Conservation (phyloP, 805 yeast species). For the Hyphopichia homilentoma region DNA sequence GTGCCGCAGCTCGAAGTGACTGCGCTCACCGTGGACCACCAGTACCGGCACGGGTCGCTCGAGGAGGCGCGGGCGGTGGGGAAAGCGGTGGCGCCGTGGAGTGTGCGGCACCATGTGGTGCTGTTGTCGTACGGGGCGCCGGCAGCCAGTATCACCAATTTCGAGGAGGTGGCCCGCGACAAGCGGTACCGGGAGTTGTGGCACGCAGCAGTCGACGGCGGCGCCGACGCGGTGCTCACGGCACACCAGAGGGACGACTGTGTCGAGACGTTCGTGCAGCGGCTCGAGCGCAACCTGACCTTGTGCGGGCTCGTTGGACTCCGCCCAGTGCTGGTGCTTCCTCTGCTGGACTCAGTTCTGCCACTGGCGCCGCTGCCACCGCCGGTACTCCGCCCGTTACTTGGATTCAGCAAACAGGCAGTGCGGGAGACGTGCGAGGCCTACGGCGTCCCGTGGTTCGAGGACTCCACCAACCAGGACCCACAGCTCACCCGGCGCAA, state of each 20-base stretch:
- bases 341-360: too few relatives aligned
- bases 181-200: conserved; percentile 47
- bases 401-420: conserved; percentile 40
- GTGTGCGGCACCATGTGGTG: conserved; percentile 28
- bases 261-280: conserved; percentile 60
- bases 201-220: conserved; percentile 32
- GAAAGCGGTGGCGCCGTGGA: conserved; percentile 27
- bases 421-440: conserved; percentile 44
- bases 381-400: conserved; percentile 46
- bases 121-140: conserved; percentile 18
- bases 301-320: conserved; percentile 60
- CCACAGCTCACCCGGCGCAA: conserved; percentile 56
- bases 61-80: conserved; percentile 48
- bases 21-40: conserved; percentile 69
- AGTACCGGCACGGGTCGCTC: conserved; percentile 44
- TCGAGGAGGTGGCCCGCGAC: conserved; percentile 60
- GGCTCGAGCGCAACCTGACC: conserved; percentile 42
- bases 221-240: conserved; percentile 39
- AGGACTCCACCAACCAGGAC: conserved; percentile 62
- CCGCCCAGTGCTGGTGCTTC: conserved; percentile 22
- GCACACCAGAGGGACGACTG: conserved; percentile 77
- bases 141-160: conserved; percentile 30
- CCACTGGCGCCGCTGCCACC: conserved; percentile 12
- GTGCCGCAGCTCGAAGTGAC: conserved; percentile 29
- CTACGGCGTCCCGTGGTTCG: conserved; percentile 55